phyloP scores from a whole-genome alignment of 1,284 basidiomycete genomes.

The Hemileia vastatrix region DNA sequence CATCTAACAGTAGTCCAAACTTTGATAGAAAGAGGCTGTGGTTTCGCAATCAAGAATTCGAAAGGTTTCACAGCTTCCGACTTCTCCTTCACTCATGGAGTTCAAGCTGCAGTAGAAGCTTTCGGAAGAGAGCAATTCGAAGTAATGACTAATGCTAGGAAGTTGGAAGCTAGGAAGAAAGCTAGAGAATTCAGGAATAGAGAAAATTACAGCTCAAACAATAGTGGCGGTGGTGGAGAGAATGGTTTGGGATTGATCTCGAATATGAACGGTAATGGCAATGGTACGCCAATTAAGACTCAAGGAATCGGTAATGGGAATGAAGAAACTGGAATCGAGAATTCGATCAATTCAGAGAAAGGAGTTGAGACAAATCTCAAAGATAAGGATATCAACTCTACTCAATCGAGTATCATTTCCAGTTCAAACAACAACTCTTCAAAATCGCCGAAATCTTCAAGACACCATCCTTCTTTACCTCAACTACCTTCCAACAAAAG shows the following conservation, averaged over 20 bases:
- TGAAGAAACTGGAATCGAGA: too few relatives aligned
- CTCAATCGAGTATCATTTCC: too few relatives aligned
- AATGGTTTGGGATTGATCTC: background rate
- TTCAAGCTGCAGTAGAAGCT: conserved; percentile 32
- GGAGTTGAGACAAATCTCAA: too few relatives aligned
- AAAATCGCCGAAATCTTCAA: too few relatives aligned
- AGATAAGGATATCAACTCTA: too few relatives aligned
- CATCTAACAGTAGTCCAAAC: conserved; percentile 61
- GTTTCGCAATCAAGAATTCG: conserved; percentile 68
- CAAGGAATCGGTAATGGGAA: too few relatives aligned
- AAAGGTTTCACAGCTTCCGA: conserved; percentile 83
- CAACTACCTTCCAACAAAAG: too few relatives aligned
- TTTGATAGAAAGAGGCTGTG: conserved; percentile 77
- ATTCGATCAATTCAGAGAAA: too few relatives aligned
- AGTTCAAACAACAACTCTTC: too few relatives aligned
- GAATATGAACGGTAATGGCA: background rate
- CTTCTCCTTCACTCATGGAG: too few relatives aligned
- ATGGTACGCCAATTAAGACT: background rate
- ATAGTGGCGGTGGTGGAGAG: background rate
- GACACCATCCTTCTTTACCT: too few relatives aligned
- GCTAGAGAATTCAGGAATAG: background rate
- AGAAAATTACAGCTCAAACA: background rate
- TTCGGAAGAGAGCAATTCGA: conserved; percentile 30
- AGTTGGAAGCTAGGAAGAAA: background rate
- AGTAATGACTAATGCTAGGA: background rate